A percentile compares a stretch with the other conserved stretches of the same genome.
phyloP scores from a whole-genome alignment of 169 alveolate species.

The Fabrea salina region DNA sequence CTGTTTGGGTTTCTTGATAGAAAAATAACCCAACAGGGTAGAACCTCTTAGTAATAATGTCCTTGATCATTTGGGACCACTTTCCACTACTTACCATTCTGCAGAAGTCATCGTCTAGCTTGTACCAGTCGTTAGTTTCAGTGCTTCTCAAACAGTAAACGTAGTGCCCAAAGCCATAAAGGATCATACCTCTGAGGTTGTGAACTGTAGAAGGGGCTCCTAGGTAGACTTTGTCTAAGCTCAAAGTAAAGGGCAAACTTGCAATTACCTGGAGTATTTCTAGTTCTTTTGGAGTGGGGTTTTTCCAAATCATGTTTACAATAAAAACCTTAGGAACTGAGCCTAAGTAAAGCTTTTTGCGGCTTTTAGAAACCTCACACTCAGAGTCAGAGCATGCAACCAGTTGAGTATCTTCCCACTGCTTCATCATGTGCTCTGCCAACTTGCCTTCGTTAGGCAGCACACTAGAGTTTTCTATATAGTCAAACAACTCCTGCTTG shows the following conservation, averaged over 20 bases:
- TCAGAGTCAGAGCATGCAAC: constrained; percentile 8
- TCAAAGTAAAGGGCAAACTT: constrained; percentile 1
- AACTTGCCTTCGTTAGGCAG: neutral
- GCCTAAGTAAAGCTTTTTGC: neutral
- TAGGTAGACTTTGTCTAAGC: neutral
- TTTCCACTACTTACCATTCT: neutral
- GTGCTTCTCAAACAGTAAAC: neutral
- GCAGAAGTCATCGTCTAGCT: constrained; percentile 11
- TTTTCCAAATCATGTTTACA: neutral
- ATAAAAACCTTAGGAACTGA: constrained; percentile 4
- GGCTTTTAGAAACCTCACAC: neutral
- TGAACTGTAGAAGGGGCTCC: neutral
- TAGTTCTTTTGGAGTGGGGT: neutral
- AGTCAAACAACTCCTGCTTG: neutral
- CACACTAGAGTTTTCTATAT: neutral
- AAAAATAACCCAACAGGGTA: constrained; percentile 25
- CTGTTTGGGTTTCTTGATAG: neutral
- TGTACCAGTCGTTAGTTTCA: neutral
- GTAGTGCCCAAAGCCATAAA: constrained; percentile 23
- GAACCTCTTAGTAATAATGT: neutral
- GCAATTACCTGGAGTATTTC: neutral
- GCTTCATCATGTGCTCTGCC: neutral
- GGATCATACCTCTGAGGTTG: neutral
- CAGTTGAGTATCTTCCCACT: neutral
- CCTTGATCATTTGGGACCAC: neutral